phyloP scores from a whole-genome alignment of 2,329 filamentous ascomycete genomes.

The Aspergillus sp. region DNA sequence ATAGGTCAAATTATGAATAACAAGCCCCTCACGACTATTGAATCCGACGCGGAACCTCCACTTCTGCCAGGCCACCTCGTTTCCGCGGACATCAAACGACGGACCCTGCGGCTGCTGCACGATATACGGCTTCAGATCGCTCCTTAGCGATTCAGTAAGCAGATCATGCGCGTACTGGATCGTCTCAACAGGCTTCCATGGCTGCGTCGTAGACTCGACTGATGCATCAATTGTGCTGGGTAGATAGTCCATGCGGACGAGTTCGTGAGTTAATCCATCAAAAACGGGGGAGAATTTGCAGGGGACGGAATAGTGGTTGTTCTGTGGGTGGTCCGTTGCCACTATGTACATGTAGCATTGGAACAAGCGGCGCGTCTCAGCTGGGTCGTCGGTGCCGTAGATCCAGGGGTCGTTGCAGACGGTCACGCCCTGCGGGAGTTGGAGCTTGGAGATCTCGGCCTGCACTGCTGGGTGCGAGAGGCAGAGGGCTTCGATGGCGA shows the following conservation, averaged over 20 bases:
- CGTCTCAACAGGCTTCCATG: constrained; percentile 60
- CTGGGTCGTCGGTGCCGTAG: constrained; percentile 57
- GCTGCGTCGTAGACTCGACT: constrained; percentile 56
- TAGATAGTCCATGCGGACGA: constrained; percentile 71
- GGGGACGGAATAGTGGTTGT: constrained; percentile 43
- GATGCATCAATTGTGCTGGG: constrained; percentile 69
- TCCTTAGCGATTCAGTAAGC: constrained; percentile 67
- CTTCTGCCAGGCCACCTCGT: constrained; percentile 68
- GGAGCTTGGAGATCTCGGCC: constrained; percentile 62
- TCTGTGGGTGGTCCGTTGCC: constrained; percentile 39
- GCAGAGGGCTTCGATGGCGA: constrained; percentile 62
- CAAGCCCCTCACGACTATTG: constrained; percentile 68
- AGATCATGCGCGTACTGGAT: constrained; percentile 65
- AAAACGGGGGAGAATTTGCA: constrained; percentile 52
- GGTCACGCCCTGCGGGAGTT: constrained; percentile 61
- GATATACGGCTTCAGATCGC: constrained; percentile 67
- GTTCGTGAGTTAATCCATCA: constrained; percentile 63
- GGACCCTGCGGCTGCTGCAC: constrained; percentile 69
- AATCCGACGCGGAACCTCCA: constrained; percentile 66
- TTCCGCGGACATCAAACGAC: constrained; percentile 63
- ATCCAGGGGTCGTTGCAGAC: constrained; percentile 71
- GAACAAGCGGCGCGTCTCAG: constrained; percentile 44
- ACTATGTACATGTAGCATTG: constrained; percentile 49
- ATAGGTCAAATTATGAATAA: constrained; percentile 70
- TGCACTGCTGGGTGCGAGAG: constrained; percentile 60